Base-by-base conservation (phyloP, 2,329 filamentous ascomycete genomes). In the Fusarium citri region DNA sequence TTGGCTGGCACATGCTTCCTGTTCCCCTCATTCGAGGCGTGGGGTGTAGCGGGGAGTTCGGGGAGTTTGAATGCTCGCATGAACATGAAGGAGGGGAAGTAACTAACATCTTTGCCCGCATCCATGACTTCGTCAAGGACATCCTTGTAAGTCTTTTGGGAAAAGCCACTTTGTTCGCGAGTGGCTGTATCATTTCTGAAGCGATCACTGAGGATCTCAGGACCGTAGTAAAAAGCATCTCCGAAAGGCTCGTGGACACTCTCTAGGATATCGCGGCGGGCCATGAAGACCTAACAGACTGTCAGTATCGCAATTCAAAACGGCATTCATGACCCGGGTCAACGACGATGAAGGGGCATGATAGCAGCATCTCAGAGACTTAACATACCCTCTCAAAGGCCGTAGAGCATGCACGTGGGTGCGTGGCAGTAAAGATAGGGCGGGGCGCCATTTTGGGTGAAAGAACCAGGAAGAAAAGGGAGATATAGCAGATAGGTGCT, bases 231-330 rank as follows among this genome's bases (percentile, higher is more conserved):
- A 79, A 95, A 98, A 66, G 94, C 92, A 82, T 98, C 96, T 56
- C 95, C 95, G 81, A 98, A 98, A 8, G 96, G 96, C 83, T 99
- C 96, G 80, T 98, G 96, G 74, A 96, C 86, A 78, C 93, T 97
- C 75, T 91, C 86, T 64, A 98, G 87, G 56, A 86, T 90, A 77
- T 97, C 91, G 74, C 88, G 88, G 73, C 94, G 92, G 74, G 94
- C 97, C 95, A 98, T 98, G 81, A 99, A 98, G 71, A 98, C 94
- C 93, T 96, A 72, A 42, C 57, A 60, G 26, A 25, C 22, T 26
- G 54, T 70, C 26, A 70, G 63, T 28, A 48, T 22, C n/a, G 25
- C 34, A 23, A 51, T n/a, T 16, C 22, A 42, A 47, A 28, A 23
- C 42, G 4, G 18, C 42, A 40, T 53, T 40, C 20, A 46, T 46